Evolutionary conservation across 1,284 basidiomycete species (phyloP), one percentile per base, ranked within the genome.

Genomic region (Volvariella surrecta): DNA sequence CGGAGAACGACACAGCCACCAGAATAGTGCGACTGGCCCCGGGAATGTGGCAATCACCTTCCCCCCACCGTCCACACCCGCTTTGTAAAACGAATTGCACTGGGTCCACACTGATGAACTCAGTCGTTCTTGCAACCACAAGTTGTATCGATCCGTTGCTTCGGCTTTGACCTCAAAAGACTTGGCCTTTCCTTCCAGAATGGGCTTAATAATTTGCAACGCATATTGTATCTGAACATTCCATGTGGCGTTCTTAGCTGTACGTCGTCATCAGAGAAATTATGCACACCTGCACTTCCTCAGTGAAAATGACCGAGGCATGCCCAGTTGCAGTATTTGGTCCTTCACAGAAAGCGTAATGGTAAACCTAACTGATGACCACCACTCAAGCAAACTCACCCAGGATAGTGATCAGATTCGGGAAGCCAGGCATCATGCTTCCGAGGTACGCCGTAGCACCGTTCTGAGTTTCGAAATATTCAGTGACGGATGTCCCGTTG

Each of bases 241-340:
- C n/a, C 7, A 8, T 15, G 8, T 6, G 4, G 18, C 7, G 15
- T 34, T n/a, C 31, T 44, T 20, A 32, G 44, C 24, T 16, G 24
- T 21, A 30, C 42, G 32, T 45, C 41, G 42, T 45, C 42, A 39
- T 40, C 43, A 31, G 35, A 46, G 24, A 13, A 32, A 37, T 52
- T 40, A 46, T 43, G 6, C 56, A 50, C 39, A 70, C 71, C 64
- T 74, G 70, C 18, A 64, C 62, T 55, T 76, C 74, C 50, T 74
- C 63, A 44, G 61, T 64, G 53, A 74, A 77, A 37, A 76, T 63
- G 28, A 72, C 61, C 17, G 74, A 76, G 13, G 68, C 69, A 49
- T 75, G 73, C 13, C 72, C 73, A 11, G 71, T 62, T n/a, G 67
- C 71, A 30, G 66, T 65, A 51, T 76, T 77, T 3, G 73, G 73